Evolutionary conservation across 2,329 filamentous ascomycete genomes (phyloP), one percentile per base, ranked within the genome.

Genomic region (Colletotrichum kahawae): DNA sequence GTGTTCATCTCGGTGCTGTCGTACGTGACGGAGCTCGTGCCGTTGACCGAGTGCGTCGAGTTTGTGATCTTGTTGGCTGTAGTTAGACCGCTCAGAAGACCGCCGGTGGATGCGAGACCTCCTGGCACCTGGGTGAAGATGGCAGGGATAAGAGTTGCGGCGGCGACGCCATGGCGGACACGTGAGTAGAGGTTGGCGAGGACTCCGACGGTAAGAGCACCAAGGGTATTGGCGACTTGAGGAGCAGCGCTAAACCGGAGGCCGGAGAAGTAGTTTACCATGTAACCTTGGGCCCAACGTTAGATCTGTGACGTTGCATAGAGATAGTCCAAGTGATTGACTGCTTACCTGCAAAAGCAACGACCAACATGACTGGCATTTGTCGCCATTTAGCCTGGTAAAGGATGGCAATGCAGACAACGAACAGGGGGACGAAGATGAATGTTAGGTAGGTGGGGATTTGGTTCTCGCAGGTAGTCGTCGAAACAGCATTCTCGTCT

Each of bases 301-400:
- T 33, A 60, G 57, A n/a, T 21, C 7, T 4, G 2, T 2, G 4
- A 14, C 13, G n/a, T 3, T 8, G 3, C 27, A 4, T 4, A 13
- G 0, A 4, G 33, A 21, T 4, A 13, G 5, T 1, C 10, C 9
- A 9, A 33, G 7, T 7, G 10, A 0, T 5, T 36, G 16, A 36
- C 14, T 60, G 31, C 57, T 60, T 36, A 60, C 57, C 95, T 1
- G 90, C 88, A 72, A 94, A 90, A 2, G 94, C 91, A 70, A 97
- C 95, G 62, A 92, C 51, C 3, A 95, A 84, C 94, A 96, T 96
- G 67, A 94, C 88, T 0, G 95, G 95, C 78, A 93, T 91, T 81
- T 97, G 95, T 78, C 92, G 94, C 91, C 92, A 95, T 82, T 95
- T 95, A 51, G 93, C 94, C 79, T 96, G 94, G 81, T 96, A 96